Evolutionary conservation across 371 early-diverging fungal genomes (phyloP), one percentile per base, ranked within the genome.

Genomic region (Rhizopus sp.): DNA sequence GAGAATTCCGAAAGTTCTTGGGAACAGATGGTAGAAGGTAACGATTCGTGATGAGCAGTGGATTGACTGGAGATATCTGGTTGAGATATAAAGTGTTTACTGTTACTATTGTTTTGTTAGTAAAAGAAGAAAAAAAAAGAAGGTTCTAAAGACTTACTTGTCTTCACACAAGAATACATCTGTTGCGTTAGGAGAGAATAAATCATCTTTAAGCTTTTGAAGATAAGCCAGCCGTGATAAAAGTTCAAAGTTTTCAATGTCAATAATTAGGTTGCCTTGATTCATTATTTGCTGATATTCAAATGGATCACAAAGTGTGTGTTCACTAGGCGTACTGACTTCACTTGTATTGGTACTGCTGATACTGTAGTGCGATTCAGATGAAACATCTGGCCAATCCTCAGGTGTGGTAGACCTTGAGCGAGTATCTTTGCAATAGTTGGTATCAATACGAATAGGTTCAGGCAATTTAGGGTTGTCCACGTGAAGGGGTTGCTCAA

Each of bases 111-210:
- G 23, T 23, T 23, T 23, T 23, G 23, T 23, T 23, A 23, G 23
- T 23, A 23, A 37, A 37, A 37, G 10, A 37, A 1, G 38, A 29
- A 16, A 0, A 30, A 23, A 8, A n/a, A n/a, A n/a, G n/a, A n/a
- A 17, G n/a, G 23, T 23, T 35, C 42, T 16, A 45, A 10, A 32
- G 5, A 66, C 70, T 59, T 70, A 70, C 70, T 44, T 42, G 33
- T 57, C 61, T 57, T 73, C 73, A 50, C 66, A 68, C 5, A 70
- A 42, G 57, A 75, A 75, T n/a, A 72, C 70, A 42, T 75, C 68
- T 35, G 66, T 54, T 5, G 73, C 70, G 54, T 63, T 50, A 16
- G 72, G 66, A 10, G 66, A 52, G 49, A 70, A 63, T 8, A 66
- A 8, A 29, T 60, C 57, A 31, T 63, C 35, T 35, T 59, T 55